These are phyloP conservation scores for Candida nemodendra DNA, from an alignment of 805 yeast genomes.

Conservation along the genomic window DNA sequence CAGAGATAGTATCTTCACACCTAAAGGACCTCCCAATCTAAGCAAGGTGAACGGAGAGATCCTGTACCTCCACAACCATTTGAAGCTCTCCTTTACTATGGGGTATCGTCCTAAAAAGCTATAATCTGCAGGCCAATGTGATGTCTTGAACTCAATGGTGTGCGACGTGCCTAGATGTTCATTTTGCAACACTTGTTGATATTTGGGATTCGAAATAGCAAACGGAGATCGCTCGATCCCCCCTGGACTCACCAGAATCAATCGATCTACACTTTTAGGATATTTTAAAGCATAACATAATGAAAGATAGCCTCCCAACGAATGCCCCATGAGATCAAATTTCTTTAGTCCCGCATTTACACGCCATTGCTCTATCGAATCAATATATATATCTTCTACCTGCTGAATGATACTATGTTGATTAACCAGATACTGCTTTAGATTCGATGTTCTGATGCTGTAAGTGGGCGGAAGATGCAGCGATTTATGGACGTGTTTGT, in stretches of 20 bases:
- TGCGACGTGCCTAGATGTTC: slow-evolving; percentile 5
- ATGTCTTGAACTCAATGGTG: slow-evolving; percentile 30
- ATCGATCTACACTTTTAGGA: slow-evolving; percentile 51
- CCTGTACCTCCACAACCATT: slow-evolving; percentile 39
- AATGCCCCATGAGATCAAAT: slow-evolving; percentile 70
- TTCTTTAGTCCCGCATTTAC: slow-evolving; percentile 42
- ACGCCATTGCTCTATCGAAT: slow-evolving; percentile 68
- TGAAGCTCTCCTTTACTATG: slow-evolving; percentile 33
- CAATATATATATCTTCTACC: slow-evolving; percentile 56
- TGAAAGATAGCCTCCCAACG: slow-evolving; percentile 76
- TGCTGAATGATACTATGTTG: slow-evolving; percentile 40
- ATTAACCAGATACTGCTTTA: slow-evolving; percentile 27
- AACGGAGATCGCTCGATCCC: slow-evolving; percentile 72
- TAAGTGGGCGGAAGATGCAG: slow-evolving; percentile 24
- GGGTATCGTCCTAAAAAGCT: slow-evolving; percentile 50
- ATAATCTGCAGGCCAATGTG: slow-evolving; percentile 43
- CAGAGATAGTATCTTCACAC: slow-evolving; percentile 29
- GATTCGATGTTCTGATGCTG: slow-evolving; percentile 18
- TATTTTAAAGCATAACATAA: slow-evolving; percentile 59
- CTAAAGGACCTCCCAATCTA: slow-evolving; percentile 41
- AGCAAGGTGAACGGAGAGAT: slow-evolving; percentile 49
- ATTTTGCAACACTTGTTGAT: slow-evolving; percentile 8
- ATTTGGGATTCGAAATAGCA: slow-evolving; percentile 48
- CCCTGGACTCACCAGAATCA: slow-evolving; percentile 70
- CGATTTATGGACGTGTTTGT: slow-evolving; percentile 25